Evolutionary conservation across 352 stramenopile species (phyloP).

Genomic region (Elongisporangium anandrum): DNA sequence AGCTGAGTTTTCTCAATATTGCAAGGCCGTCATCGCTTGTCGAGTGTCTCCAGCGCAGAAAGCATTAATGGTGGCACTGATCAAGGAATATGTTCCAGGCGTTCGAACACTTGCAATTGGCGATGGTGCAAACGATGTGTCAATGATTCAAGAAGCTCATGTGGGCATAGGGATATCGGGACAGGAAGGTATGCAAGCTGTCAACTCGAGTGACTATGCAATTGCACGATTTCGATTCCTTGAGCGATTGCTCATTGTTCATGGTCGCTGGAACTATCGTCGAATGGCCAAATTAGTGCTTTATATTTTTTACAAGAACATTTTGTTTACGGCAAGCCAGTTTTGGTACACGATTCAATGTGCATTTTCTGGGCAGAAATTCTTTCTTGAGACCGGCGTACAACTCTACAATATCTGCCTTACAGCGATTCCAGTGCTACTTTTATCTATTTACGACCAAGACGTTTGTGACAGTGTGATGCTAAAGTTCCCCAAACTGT

Average conservation of each 20-base stretch:
- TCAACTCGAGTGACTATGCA: constrained; percentile 93
- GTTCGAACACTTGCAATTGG: constrained; percentile 87
- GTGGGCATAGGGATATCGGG: constrained; percentile 90
- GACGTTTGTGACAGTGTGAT: constrained; percentile 62
- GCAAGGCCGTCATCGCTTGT: constrained; percentile 86
- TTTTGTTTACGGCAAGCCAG: constrained; percentile 66
- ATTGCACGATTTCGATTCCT: constrained; percentile 93
- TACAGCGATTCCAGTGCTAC: constrained; percentile 66
- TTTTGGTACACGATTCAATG: constrained; percentile 77
- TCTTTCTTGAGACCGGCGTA: constrained; percentile 75
- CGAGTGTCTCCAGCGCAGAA: constrained; percentile 86
- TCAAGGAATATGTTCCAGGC: constrained; percentile 69
- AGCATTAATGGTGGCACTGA: constrained; percentile 75
- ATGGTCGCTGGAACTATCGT: constrained; percentile 90
- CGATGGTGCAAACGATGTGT: constrained; percentile 94
- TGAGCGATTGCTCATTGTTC: constrained; percentile 86
- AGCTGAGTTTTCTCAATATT: constrained; percentile 70
- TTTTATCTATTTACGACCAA: constrained; percentile 67
- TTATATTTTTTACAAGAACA: constrained; percentile 95
- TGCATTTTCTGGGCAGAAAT: constrained; percentile 80
- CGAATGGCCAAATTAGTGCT: constrained; percentile 87
- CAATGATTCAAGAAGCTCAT: constrained; percentile 93
- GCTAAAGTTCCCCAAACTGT: constrained; percentile 70
- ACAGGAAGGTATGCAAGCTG: constrained; percentile 90
- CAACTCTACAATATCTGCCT: constrained; percentile 81